These are phyloP conservation scores for Aspergillus affinis DNA, from an alignment of 495 filamentous ascomycete species.

Conservation along the genomic window DNA sequence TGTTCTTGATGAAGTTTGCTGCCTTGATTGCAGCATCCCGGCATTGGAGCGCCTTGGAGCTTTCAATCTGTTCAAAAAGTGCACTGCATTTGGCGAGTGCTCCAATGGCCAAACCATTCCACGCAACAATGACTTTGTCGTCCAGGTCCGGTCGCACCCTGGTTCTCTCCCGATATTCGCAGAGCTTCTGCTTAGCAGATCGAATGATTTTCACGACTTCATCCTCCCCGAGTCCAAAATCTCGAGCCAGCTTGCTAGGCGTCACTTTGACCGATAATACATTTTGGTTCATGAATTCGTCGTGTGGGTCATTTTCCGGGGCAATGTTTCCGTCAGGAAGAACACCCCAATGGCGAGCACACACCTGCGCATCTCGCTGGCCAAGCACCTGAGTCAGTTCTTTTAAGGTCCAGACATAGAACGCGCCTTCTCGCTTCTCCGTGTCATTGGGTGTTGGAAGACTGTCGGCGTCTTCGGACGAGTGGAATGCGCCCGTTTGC, in stretches of 20 bases:
- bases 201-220: conserved; percentile 73
- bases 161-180: conserved; percentile 69
- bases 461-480: conserved; percentile 93
- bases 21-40: conserved; percentile 65
- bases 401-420: conserved; percentile 90
- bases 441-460: conserved; percentile 68
- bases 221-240: conserved; percentile 72
- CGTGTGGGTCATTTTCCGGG: conserved; percentile 80
- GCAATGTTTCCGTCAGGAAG: conserved; percentile 85
- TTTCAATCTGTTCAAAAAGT: conserved; percentile 62
- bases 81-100: conserved; percentile 72
- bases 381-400: conserved; percentile 81
- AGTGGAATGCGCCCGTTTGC: conserved; percentile 74
- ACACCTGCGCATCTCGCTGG: conserved; percentile 66
- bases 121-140: conserved; percentile 84
- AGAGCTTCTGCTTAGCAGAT: conserved; percentile 65
- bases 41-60: conserved; percentile 57
- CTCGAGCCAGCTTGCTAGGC: conserved; percentile 67
- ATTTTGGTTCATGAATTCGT: conserved; percentile 85
- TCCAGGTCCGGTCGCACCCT: conserved; percentile 81
- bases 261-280: conserved; percentile 60
- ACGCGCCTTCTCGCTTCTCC: conserved; percentile 91
- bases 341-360: conserved; percentile 84
- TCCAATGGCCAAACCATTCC: conserved; percentile 89
- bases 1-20: conserved; percentile 70